Evolutionary conservation across 768 basidiomycete genomes (phyloP), one percentile per base, ranked within the genome.

Genomic region (Naganishia vaughanmartiniae): DNA sequence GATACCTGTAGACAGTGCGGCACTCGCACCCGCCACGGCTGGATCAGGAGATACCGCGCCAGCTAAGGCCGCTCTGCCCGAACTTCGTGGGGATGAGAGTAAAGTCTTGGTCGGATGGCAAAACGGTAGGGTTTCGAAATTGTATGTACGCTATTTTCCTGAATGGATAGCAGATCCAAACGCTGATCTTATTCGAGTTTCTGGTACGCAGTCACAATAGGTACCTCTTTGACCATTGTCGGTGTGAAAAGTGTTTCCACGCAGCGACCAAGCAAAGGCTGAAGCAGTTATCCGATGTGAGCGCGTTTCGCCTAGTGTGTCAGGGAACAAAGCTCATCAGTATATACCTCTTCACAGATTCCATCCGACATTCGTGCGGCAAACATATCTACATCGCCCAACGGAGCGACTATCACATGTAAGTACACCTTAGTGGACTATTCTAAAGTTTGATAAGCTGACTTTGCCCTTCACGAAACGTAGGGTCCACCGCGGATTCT

Each of bases 221-320:
- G 48, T 96, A 92, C 90, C 83, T 97, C 28, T 84, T 92, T 54
- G 95, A 97, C 77, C 94, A 97, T 74, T 98, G 95, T 78, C 85
- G 93, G 39, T 96, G 93, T 79, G 83, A 89, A 6, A 83, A 87
- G 60, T 95, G 93, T 80, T 94, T 91, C 77, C 94, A 97, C 80
- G 83, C 89, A 0, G 78, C 88, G 71, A 97, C 94, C 21, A 94
- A 92, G 77, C 95, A 97, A 80, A 85, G 94, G n/a, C 81, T 97
- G 12, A 83, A 92, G 65, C 88, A 90, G 76, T 92, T 93, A 0
- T 92, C 89, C 73, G 88, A 90, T 73, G 94, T 90, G 74, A 33
- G 84, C 55, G 48, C 34, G 34, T 1, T 17, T 15, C 19, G 15
- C 21, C 24, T 30, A 31, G 24, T 65, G 5, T 17, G 30, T 30